A percentile compares a stretch with the other conserved stretches of the same genome.
Evolutionary conservation across 805 yeast species (phyloP).

Genomic region (Hanseniaspora singularis): DNA sequence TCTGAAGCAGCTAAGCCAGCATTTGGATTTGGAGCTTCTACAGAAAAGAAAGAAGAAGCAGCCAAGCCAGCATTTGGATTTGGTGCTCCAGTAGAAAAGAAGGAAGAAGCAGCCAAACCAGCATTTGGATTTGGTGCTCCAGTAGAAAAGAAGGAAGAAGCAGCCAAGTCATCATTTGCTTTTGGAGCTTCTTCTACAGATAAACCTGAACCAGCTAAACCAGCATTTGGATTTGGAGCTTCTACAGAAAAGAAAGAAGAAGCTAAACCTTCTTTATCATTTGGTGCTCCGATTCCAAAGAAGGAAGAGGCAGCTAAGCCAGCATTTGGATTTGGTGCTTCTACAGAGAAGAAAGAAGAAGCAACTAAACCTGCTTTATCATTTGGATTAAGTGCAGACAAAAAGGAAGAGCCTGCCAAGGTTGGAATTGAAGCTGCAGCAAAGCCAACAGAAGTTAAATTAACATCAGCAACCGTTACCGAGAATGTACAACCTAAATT

Average conservation of each 20-base stretch:
- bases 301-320: conserved; percentile 16
- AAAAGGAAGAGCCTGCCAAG: conserved; percentile 14
- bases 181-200: background rate
- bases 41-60: no score
- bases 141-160: conserved; percentile 17
- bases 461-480: conserved; percentile 22
- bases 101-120: conserved; percentile 15
- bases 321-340: conserved; percentile 17
- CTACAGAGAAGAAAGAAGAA: conserved; percentile 7
- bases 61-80: conserved; percentile 12
- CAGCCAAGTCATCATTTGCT: conserved; percentile 2
- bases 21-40: no score
- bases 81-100: background rate
- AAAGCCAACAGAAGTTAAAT: conserved; percentile 11
- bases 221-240: conserved; percentile 3
- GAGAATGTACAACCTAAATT: conserved; percentile 37
- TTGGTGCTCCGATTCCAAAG: no score
- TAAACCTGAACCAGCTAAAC: conserved; percentile 7
- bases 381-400: conserved; percentile 16
- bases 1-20: no score
- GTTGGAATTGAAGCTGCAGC: conserved; percentile 20
- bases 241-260: background rate
- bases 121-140: conserved; percentile 19
- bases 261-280: conserved; percentile 17
- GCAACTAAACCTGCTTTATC: conserved; percentile 16